Conservation (phyloP, 2,329 filamentous ascomycete species). For the Pyrenophora graminea region DNA sequence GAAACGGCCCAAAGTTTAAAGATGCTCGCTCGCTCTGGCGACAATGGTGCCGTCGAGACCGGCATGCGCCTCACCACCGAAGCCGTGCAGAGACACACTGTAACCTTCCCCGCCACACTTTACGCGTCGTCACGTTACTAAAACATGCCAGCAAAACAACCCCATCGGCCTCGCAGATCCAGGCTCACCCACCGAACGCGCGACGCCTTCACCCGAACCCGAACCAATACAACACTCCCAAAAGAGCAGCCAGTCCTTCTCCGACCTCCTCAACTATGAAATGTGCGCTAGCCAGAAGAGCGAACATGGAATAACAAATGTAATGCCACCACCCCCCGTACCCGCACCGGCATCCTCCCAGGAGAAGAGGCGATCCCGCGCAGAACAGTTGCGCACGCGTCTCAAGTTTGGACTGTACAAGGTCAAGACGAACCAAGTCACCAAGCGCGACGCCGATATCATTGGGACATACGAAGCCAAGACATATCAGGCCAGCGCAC, state of each 20-base stretch:
- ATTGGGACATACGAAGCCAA: conserved; percentile 37
- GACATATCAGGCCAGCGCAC: conserved; percentile 27
- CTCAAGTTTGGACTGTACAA: conserved; percentile 75
- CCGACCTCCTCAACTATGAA: conserved; percentile 54
- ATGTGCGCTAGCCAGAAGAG: conserved; percentile 48
- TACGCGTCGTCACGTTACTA: conserved; percentile 27
- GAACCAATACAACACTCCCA: conserved; percentile 30
- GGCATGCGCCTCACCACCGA: conserved; percentile 29
- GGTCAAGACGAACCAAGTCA: conserved; percentile 71
- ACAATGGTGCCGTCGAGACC: conserved; percentile 15
- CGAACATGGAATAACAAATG: conserved; percentile 18
- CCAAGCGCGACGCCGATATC: conserved; percentile 66
- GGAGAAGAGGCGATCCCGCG: conserved; percentile 55
- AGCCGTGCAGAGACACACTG: conserved; percentile 34
- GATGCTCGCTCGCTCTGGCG: conserved; percentile 32
- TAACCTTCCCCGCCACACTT: conserved; percentile 15
- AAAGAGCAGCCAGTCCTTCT: conserved; percentile 51
- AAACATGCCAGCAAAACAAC: conserved; percentile 31
- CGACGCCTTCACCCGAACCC: conserved; percentile 34
- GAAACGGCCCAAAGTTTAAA: conserved; percentile 34
- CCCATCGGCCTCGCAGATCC: conserved; percentile 32
- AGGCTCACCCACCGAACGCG: conserved; percentile 43
- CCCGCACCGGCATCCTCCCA: conserved; percentile 13
- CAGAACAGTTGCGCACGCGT: conserved; percentile 68
- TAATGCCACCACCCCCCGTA: conserved; percentile 3